These are phyloP conservation scores for Tuber microsphaerosporum DNA, from an alignment of 495 filamentous ascomycete genomes.

Conservation along the genomic window DNA sequence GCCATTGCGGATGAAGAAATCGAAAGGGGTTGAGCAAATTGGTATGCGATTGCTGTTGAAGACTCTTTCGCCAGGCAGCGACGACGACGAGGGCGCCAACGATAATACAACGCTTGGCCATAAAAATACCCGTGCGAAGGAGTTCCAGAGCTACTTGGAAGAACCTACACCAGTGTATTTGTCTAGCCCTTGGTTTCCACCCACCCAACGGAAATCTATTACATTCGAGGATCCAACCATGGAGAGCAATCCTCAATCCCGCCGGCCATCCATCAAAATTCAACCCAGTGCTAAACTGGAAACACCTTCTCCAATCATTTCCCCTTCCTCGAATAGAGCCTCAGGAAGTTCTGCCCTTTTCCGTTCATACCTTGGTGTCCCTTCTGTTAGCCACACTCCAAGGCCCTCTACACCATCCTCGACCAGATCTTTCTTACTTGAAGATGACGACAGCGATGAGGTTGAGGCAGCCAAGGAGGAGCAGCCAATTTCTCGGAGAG, in stretches of 20 bases:
- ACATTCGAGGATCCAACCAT: slow-evolving; percentile 3
- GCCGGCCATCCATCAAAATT: slow-evolving; percentile 18
- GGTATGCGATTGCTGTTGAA: slow-evolving; percentile 29
- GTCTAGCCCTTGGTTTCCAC: slow-evolving; percentile 25
- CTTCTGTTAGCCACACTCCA: slow-evolving; percentile 17
- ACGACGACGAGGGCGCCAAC: slow-evolving; percentile 13
- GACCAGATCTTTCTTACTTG: slow-evolving; percentile 21
- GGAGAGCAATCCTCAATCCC: slow-evolving; percentile 1
- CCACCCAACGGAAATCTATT: slow-evolving; percentile 12
- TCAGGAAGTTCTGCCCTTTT: slow-evolving; percentile 7
- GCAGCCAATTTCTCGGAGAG: slow-evolving; percentile 12
- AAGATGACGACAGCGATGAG: slow-evolving; percentile 13
- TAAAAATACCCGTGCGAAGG: slow-evolving; percentile 3
- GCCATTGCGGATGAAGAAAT: slow-evolving; percentile 13
- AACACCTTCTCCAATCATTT: slow-evolving; percentile 14
- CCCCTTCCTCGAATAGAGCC: slow-evolving; percentile 7
- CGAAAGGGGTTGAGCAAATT: slow-evolving; percentile 21
- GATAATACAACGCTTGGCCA: slow-evolving; percentile 12
- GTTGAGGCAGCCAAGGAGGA: slow-evolving; percentile 17
- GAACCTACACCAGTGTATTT: slow-evolving; percentile 17
- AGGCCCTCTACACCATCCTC: slow-evolving; percentile 19
- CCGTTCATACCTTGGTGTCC: background rate
- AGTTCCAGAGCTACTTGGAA: slow-evolving; percentile 3
- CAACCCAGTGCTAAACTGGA: slow-evolving; percentile 8
- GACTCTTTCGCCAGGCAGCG: slow-evolving; percentile 22